A percentile compares a stretch with the other conserved stretches of the same genome.
Conservation (phyloP, 805 yeast genomes). For the Scheffersomyces amazonensis region DNA sequence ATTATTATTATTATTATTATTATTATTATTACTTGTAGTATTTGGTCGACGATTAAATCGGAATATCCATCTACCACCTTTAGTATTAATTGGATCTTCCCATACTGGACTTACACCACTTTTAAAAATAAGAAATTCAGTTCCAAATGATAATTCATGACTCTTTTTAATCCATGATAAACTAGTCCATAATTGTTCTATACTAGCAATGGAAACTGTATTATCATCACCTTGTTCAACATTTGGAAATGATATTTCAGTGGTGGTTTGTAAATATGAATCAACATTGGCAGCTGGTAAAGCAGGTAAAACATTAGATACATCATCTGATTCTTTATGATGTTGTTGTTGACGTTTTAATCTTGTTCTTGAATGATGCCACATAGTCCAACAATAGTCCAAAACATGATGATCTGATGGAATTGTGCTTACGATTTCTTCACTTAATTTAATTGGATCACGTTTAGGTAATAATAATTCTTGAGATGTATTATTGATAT, state of each 20-base stretch:
- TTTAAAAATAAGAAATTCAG: slow-evolving; percentile 57
- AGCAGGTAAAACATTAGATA: slow-evolving; percentile 10
- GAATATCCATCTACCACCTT: slow-evolving; percentile 65
- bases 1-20: slow-evolving; percentile 3
- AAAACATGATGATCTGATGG: slow-evolving; percentile 35
- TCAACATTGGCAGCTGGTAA: slow-evolving; percentile 28
- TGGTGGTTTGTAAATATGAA: slow-evolving; percentile 45
- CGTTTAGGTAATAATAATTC: slow-evolving; percentile 28
- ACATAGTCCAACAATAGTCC: slow-evolving; percentile 48
- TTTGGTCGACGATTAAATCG: slow-evolving; percentile 39
- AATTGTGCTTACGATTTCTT: slow-evolving; percentile 23
- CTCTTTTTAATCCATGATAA: slow-evolving; percentile 38
- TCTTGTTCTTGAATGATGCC: slow-evolving; percentile 43
- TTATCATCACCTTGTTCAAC: slow-evolving; percentile 6
- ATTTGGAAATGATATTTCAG: slow-evolving; percentile 38
- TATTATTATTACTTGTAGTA: slow-evolving; percentile 9
- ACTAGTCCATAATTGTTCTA: slow-evolving; percentile 54
- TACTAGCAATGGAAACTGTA: slow-evolving; percentile 36
- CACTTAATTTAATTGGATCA: slow-evolving; percentile 34
- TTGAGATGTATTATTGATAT: neutral
- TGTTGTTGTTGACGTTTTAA: slow-evolving; percentile 14
- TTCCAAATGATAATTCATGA: slow-evolving; percentile 39
- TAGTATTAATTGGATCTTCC: slow-evolving; percentile 61
- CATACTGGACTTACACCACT: slow-evolving; percentile 62
- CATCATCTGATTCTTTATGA: slow-evolving; percentile 10